Base-by-base conservation (phyloP, 164 flowering plant species). In the Tinospora cordifolia region DNA sequence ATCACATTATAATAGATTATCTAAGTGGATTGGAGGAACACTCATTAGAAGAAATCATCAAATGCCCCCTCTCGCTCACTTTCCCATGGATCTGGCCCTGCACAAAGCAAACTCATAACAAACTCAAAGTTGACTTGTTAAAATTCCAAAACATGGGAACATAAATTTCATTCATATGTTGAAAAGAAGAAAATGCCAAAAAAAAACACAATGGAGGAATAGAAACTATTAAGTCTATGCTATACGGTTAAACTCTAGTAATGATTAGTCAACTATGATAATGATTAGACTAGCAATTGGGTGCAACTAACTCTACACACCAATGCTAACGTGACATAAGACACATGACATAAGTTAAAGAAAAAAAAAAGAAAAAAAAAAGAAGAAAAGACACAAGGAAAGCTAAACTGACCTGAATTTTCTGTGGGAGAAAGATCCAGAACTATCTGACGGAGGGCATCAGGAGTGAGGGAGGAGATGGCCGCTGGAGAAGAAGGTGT, bases 41-140 rank as follows among this genome's bases (percentile, higher is more conserved):
- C 77, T 75, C 80, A 70, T 86, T 83, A 87, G 77, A 90, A 88
- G 78, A 83, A 88, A 83, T 90, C 96, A 69, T 88, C 93, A 73
- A 90, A 88, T 51, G 85, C 87, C 80, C 87, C 88, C 74, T 86
- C 90, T 81, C 80, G 84, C 22, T 82, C 87, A 74, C 75, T 80
- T 74, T 80, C 84, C 81, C 83, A 80, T 65, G 79, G 72, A 70
- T 80, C 80, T 69, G 80, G 70, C 76, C 87, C 97, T 88, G 88
- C 86, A 86, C 69, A 81, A 75, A 39, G 72, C 80, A 83, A 75
- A 72, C 77, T 65, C 72, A 69, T 73, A 68, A 72, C 54, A 75
- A 63, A 70, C 70, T n/a, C n/a, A 62, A 69, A 46, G 10, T 46
- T 10, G 51, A 12, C 51, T 51, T 10, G 58, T 13, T 19, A 51